These are phyloP conservation scores for Bipolaris cookei DNA, from an alignment of 2,329 filamentous ascomycete species.

Conservation along the genomic window DNA sequence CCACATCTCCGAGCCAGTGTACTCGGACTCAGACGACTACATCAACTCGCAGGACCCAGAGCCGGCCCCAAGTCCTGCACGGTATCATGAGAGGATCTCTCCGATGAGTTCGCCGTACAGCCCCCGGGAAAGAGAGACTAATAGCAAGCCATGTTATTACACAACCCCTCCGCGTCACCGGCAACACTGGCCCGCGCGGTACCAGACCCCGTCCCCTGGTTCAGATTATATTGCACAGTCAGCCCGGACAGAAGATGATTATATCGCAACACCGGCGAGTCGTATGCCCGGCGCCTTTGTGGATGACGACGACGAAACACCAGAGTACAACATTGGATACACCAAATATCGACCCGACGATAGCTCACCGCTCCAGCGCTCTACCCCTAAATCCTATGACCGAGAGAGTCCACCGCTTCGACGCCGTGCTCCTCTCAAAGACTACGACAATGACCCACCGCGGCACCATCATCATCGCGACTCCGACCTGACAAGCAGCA, in stretches of 20 bases:
- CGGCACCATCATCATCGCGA: neutral
- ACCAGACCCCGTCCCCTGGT: constrained; percentile 3
- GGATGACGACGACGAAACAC: neutral
- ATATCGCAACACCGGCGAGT: constrained; percentile 7
- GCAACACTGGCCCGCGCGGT: neutral
- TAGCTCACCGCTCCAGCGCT: constrained; percentile 1
- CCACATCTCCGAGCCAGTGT: constrained; percentile 9
- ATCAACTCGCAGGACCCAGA: neutral
- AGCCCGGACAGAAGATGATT: constrained; percentile 11
- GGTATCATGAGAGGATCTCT: neutral
- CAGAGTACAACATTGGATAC: constrained; percentile 3
- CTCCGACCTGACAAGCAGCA: neutral
- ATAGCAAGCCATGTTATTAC: neutral
- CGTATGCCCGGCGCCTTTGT: neutral
- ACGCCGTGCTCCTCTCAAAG: neutral
- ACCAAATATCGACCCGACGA: neutral
- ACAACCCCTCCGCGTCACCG: neutral
- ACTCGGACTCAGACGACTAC: constrained; percentile 13
- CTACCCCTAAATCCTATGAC: neutral
- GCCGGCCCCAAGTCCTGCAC: neutral
- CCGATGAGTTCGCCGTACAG: constrained; percentile 11
- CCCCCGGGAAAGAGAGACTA: neutral
- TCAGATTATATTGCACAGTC: constrained; percentile 8
- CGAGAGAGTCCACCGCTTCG: neutral
- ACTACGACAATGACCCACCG: neutral